A percentile compares a stretch with the other conserved stretches of the same genome.
Conservation (phyloP, 2,329 filamentous ascomycete genomes). For the Aspergillus pseudoviridinutans region DNA sequence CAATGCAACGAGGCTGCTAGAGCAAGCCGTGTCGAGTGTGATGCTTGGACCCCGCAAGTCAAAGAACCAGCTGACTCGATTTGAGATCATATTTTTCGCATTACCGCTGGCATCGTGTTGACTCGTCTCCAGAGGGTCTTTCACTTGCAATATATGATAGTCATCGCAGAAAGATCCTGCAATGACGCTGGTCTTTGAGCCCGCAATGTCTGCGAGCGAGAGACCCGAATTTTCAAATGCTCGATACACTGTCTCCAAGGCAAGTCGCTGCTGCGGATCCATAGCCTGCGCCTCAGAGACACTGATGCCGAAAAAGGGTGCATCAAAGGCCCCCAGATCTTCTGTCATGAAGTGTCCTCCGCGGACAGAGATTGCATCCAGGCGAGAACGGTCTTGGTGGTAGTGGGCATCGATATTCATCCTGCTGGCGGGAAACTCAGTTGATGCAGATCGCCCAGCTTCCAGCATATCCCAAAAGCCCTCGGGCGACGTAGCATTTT, state of each 20-base stretch:
- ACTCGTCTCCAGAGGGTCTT: conserved; percentile 15
- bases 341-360: conserved; percentile 21
- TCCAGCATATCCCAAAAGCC: conserved; percentile 20
- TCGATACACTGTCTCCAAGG: conserved; percentile 27
- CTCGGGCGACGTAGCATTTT: conserved; percentile 14
- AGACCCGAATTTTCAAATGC: conserved; percentile 25
- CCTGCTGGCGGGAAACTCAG: conserved; percentile 20
- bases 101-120: conserved; percentile 22
- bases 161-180: conserved; percentile 28
- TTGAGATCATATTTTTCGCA: conserved; percentile 26
- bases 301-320: conserved; percentile 27
- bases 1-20: conserved; percentile 21
- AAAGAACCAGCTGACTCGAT: conserved; percentile 25
- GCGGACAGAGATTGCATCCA: conserved; percentile 6
- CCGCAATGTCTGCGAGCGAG: conserved; percentile 23
- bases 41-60: conserved; percentile 27
- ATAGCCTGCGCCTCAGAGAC: conserved; percentile 24
- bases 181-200: conserved; percentile 32
- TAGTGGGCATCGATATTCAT: conserved; percentile 22
- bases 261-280: conserved; percentile 1
- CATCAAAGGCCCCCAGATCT: conserved; percentile 28
- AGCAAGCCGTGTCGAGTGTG: conserved; percentile 27
- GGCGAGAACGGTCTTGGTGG: conserved; percentile 14
- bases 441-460: conserved; percentile 13
- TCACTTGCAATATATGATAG: conserved; percentile 20